Conservation (phyloP, 2,329 filamentous ascomycete genomes). For the Apiospora koreana region DNA sequence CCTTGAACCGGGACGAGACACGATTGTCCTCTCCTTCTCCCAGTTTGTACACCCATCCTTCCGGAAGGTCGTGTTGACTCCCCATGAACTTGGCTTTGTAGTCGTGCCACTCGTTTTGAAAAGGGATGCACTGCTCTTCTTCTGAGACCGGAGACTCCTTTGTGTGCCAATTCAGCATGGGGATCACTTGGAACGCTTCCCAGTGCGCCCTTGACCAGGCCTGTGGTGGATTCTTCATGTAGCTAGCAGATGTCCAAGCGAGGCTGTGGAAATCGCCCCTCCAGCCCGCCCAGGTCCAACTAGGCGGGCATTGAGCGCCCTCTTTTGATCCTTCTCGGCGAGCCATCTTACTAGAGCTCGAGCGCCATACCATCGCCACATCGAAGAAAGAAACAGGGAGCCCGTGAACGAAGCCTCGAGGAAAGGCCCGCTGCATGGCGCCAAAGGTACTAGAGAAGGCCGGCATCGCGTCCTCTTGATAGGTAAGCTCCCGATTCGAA, state of each 20-base stretch:
- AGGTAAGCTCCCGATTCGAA: background rate
- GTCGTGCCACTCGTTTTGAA: background rate
- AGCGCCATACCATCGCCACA: background rate
- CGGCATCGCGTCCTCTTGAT: background rate
- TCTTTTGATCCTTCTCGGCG: background rate
- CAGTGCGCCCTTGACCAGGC: background rate
- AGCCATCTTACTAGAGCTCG: background rate
- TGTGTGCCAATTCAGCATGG: background rate
- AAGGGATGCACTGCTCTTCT: background rate
- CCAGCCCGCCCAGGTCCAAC: background rate
- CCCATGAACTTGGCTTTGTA: background rate
- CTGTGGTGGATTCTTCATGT: background rate
- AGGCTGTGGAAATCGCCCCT: background rate
- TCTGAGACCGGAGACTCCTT: background rate
- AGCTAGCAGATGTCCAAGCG: background rate
- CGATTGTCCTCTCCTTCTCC: background rate
- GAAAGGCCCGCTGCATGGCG: background rate
- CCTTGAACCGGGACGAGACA: background rate
- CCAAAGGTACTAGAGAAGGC: background rate
- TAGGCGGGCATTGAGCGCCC: background rate
- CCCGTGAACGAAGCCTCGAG: background rate
- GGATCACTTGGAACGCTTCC: background rate
- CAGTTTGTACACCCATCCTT: background rate
- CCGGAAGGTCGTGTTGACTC: background rate
- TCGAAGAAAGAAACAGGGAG: background rate